Evolutionary conservation across 2,329 filamentous ascomycete species (phyloP), one percentile per base, ranked within the genome.

Genomic region (Monosporascus sp.): DNA sequence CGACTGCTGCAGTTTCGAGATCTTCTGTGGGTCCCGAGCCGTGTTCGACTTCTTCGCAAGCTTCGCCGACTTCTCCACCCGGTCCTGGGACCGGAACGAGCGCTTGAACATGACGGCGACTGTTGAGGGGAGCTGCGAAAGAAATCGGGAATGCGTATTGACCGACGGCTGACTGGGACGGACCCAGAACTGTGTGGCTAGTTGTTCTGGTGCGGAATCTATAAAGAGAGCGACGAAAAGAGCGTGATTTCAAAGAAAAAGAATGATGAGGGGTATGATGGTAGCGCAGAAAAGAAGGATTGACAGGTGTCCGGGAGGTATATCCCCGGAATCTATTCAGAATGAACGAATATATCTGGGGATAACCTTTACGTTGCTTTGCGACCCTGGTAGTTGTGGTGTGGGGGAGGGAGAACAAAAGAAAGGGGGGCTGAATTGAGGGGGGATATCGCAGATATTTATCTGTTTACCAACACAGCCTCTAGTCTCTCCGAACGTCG

Each of bases 51-150:
- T 94, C 79, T 86, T 90, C 72, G 17, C 20, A 20, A 88, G 80
- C 80, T 90, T 92, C 72, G 84, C 81, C 74, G 88, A 81, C 84
- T 96, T 97, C 77, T 90, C 88, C 72, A 92, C 88, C 68, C 91
- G 89, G 73, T 93, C 87, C 72, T 86, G 87, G 63, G 87, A 86
- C 72, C 85, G 81, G 76, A 94, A 92, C 68, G 91, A 92, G 71
- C 90, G 90, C 78, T 91, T 95, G 81, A 96, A 96, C 90, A 96
- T 96, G 73, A 70, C 68, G 70, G 71, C 70, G 72, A 71, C 62
- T 45, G 60, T 60, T 34, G 58, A 57, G 54, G 45, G 64, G 58
- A 68, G 51, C 50, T 54, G 59, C 50, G 58, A 57, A 60, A 62
- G 66, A 66, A 65, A 61, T 65, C 58, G 65, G 64, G 62, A 57